These are phyloP conservation scores for Piper betle DNA, from an alignment of 164 flowering plant genomes.

Conservation along the genomic window DNA sequence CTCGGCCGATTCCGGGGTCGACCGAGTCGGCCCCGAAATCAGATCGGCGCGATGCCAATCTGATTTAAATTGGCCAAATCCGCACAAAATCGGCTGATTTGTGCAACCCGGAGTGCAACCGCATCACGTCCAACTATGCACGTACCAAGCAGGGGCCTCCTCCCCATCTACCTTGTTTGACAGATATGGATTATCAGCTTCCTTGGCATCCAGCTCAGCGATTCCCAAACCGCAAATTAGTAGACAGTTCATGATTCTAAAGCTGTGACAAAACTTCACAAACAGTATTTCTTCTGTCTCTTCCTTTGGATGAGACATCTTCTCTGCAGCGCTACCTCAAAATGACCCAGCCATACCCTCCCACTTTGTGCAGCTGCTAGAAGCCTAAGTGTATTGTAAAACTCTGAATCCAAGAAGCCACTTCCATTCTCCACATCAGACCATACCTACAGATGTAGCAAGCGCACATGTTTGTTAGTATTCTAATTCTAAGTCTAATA, in stretches of 20 bases:
- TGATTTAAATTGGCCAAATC: no score
- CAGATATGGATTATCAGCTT: slow-evolving; percentile 17
- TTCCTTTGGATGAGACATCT: slow-evolving; percentile 51
- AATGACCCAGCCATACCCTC: slow-evolving; percentile 38
- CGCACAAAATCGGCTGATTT: no score
- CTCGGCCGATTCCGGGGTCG: no score
- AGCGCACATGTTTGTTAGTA: not conserved
- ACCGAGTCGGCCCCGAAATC: no score
- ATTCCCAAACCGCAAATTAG: slow-evolving; percentile 22
- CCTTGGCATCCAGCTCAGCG: slow-evolving; percentile 15
- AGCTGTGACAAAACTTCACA: slow-evolving; percentile 34
- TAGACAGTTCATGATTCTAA: slow-evolving; percentile 35
- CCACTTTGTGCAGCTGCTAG: not conserved
- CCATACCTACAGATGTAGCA: slow-evolving; percentile 21
- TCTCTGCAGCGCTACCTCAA: slow-evolving; percentile 36
- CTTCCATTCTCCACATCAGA: slow-evolving; percentile 23
- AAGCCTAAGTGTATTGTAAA: slow-evolving; percentile 34
- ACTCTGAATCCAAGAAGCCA: slow-evolving; percentile 29
- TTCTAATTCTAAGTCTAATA: no score
- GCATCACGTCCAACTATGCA: slow-evolving; percentile 26
- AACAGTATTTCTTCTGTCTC: slow-evolving; percentile 55
- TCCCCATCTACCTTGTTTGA: slow-evolving; percentile 16
- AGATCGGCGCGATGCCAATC: no score
- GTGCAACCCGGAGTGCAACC: no score
- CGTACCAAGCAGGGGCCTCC: slow-evolving; percentile 23